phyloP scores from a whole-genome alignment of 768 basidiomycete genomes.

The Coprinellus aureogranulatus region DNA sequence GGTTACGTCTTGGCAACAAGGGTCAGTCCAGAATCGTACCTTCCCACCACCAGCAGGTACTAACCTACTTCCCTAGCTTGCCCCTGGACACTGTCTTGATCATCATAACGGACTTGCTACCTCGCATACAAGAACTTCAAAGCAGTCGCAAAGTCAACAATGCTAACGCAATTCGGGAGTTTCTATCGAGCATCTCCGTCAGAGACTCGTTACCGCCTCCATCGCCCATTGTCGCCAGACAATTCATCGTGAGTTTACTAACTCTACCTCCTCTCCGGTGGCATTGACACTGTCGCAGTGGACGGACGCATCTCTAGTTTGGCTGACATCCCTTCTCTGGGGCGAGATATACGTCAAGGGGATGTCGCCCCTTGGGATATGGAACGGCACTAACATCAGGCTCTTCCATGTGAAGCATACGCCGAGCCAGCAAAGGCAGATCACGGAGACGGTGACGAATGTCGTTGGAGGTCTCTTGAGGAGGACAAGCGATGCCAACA shows the following conservation, averaged over 20 bases:
- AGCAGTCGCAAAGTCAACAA: conserved; percentile 53
- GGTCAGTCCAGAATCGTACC: conserved; percentile 45
- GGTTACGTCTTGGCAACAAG: conserved; percentile 97
- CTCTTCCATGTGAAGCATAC: conserved; percentile 91
- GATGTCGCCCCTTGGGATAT: conserved; percentile 83
- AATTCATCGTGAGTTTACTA: conserved; percentile 66
- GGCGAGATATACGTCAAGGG: conserved; percentile 92
- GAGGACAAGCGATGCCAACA: conserved; percentile 45
- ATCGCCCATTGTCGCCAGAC: conserved; percentile 63
- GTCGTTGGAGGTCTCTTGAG: conserved; percentile 73
- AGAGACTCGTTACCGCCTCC: conserved; percentile 71
- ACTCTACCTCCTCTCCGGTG: neutral
- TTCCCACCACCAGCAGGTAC: neutral
- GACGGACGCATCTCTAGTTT: conserved; percentile 88
- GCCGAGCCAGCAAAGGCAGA: conserved; percentile 63
- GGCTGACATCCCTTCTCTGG: conserved; percentile 94
- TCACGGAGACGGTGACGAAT: conserved; percentile 75
- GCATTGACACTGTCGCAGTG: conserved; percentile 50
- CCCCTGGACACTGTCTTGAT: conserved; percentile 88
- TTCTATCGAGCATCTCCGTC: conserved; percentile 68
- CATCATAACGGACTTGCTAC: conserved; percentile 82
- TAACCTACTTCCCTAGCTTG: conserved; percentile 49
- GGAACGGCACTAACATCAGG: conserved; percentile 87
- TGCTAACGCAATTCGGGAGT: conserved; percentile 62
- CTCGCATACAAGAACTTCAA: conserved; percentile 82